Conservation (phyloP, 169 alveolate species). For the Plasmodium vinckei region DNA sequence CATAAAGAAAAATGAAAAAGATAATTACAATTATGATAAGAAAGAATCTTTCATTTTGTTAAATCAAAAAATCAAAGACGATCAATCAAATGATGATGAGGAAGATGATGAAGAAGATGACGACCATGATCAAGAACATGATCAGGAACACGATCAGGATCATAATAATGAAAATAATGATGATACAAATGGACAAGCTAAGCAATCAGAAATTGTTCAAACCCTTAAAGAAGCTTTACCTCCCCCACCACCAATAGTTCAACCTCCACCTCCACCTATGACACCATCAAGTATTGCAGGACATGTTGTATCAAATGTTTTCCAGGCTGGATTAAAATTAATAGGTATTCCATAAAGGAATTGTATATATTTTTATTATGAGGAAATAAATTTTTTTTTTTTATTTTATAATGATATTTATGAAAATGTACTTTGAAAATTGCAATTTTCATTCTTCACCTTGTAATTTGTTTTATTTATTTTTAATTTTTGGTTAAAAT, state of each 20-base stretch:
- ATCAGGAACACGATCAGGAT: not conserved
- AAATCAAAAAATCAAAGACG: constrained; percentile 17
- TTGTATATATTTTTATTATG: not conserved
- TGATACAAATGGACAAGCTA: not conserved
- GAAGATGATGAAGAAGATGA: constrained; percentile 38
- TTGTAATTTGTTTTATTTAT: too few species aligned
- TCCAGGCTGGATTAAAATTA: constrained; percentile 25
- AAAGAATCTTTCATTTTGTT: constrained; percentile 51
- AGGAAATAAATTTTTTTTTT: too few species aligned
- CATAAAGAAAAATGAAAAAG: not conserved
- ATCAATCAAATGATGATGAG: constrained; percentile 11
- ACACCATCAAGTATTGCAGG: constrained; percentile 53
- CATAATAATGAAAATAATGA: not conserved
- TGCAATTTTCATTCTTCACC: too few species aligned
- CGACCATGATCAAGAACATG: not conserved
- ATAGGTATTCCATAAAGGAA: constrained; percentile 13
- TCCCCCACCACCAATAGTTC: constrained; percentile 43
- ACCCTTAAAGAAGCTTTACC: constrained; percentile 27
- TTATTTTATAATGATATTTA: too few species aligned
- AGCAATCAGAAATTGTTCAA: not conserved
- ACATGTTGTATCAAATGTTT: constrained; percentile 36
- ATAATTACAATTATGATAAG: constrained; percentile 2
- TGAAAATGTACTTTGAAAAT: too few species aligned
- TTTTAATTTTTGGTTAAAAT: too few species aligned
- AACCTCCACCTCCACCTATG: constrained; percentile 10